Evolutionary conservation across 2,329 filamentous ascomycete species (phyloP).

Genomic region (Fusarium avenaceum): DNA sequence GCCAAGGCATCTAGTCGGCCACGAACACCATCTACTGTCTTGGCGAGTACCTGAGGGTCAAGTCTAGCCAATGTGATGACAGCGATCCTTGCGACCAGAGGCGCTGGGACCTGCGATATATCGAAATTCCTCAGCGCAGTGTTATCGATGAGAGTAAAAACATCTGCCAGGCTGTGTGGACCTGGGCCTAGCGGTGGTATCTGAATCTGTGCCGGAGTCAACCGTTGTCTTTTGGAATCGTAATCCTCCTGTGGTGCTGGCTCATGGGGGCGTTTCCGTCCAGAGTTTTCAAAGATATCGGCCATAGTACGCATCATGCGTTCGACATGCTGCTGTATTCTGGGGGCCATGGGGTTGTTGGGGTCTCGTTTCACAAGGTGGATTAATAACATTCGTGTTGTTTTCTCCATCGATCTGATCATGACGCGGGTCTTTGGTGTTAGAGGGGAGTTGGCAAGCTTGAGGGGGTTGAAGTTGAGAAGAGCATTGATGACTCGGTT

Average conservation of each 20-base stretch:
- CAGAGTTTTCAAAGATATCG: constrained; percentile 83
- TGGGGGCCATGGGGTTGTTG: constrained; percentile 78
- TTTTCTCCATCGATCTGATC: constrained; percentile 95
- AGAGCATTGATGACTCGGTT: constrained; percentile 89
- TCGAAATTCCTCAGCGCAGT: constrained; percentile 83
- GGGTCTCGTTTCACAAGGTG: constrained; percentile 90
- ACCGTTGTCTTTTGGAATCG: constrained; percentile 86
- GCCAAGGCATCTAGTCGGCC: constrained; percentile 63
- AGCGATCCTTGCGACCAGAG: constrained; percentile 84
- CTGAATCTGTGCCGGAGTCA: constrained; percentile 63
- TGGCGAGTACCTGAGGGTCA: constrained; percentile 75
- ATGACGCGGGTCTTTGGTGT: constrained; percentile 85
- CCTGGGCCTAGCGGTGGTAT: constrained; percentile 81
- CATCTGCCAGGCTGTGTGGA: constrained; percentile 81
- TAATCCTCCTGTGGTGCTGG: constrained; percentile 78
- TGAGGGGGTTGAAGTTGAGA: constrained; percentile 91
- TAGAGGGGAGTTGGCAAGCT: constrained; percentile 80
- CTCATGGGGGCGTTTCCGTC: constrained; percentile 81
- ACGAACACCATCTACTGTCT: constrained; percentile 77
- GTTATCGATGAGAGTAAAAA: constrained; percentile 87
- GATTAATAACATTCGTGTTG: constrained; percentile 83
- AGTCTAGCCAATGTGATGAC: constrained; percentile 81
- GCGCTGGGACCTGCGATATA: constrained; percentile 80
- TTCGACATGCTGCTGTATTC: constrained; percentile 90
- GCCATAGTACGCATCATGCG: constrained; percentile 81